Evolutionary conservation across 2,329 filamentous ascomycete species (phyloP).

Genomic region (Hymenoscyphus repandus): DNA sequence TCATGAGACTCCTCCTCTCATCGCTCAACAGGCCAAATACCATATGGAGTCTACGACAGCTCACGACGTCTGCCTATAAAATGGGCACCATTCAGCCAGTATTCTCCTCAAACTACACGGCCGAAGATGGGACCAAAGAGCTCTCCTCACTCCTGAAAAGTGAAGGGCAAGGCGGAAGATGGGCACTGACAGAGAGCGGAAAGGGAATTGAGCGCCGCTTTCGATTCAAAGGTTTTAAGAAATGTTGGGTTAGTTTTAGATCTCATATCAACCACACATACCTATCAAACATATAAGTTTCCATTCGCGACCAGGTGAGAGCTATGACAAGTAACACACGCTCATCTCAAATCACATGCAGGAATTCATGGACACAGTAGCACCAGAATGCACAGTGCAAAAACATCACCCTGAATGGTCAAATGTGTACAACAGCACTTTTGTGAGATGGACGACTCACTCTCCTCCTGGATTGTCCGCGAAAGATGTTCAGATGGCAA

Average conservation of each 20-base stretch:
- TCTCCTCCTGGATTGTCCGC: conserved; percentile 58
- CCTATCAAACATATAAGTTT: too few relatives aligned
- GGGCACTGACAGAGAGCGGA: conserved; percentile 46
- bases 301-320: too few relatives aligned
- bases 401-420: conserved; percentile 76
- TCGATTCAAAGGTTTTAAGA: conserved; percentile 60
- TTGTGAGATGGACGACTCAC: conserved; percentile 71
- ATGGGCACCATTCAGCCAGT: not conserved
- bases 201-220: conserved; percentile 55
- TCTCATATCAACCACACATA: not conserved
- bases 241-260: conserved; percentile 52
- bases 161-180: conserved; percentile 33
- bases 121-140: conserved; percentile 9
- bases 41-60: not conserved
- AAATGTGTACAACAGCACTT: conserved; percentile 67
- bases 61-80: not conserved
- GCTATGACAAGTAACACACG: too few relatives aligned
- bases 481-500: conserved; percentile 58
- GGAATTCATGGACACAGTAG: conserved; percentile 72
- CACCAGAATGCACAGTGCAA: conserved; percentile 59
- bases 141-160: conserved; percentile 14
- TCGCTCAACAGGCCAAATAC: not conserved
- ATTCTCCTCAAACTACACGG: conserved; percentile 19
- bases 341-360: conserved; percentile 33
- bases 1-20: not conserved